Evolutionary conservation across 2,329 filamentous ascomycete genomes (phyloP).

Genomic region (Hypoxylon sp.): DNA sequence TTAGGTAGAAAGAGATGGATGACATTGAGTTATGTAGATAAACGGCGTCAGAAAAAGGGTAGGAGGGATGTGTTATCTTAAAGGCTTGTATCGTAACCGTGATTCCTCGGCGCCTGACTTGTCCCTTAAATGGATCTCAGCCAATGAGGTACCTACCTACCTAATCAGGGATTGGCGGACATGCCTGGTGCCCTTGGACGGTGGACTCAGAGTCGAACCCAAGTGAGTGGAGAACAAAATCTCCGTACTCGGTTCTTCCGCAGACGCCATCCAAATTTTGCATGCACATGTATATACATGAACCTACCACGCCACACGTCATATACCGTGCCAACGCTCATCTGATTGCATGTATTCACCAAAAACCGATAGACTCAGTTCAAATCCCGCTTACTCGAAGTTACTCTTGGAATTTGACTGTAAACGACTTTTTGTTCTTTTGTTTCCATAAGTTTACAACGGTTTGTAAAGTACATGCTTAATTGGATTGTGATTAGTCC

Average conservation of each 20-base stretch:
- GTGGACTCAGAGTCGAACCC: background rate
- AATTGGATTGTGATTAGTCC: no score
- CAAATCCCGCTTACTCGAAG: slow-evolving; percentile 2
- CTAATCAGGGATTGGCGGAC: slow-evolving; percentile 21
- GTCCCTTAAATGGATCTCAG: slow-evolving; percentile 32
- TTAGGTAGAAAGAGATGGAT: slow-evolving; percentile 22
- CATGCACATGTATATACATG: no score
- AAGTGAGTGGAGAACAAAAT: slow-evolving; percentile 8
- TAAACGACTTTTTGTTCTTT: no score
- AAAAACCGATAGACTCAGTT: background rate
- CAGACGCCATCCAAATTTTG: slow-evolving; percentile 3
- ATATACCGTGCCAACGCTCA: background rate
- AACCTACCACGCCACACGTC: no score
- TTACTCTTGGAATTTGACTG: background rate
- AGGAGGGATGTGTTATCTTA: slow-evolving; percentile 34
- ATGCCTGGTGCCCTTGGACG: background rate
- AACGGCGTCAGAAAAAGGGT: slow-evolving; percentile 22
- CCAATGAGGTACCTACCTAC: slow-evolving; percentile 42
- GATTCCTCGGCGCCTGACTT: slow-evolving; percentile 41
- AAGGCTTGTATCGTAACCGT: slow-evolving; percentile 27
- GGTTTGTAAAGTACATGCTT: no score
- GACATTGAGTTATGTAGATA: slow-evolving; percentile 10
- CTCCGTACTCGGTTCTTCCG: slow-evolving; percentile 17
- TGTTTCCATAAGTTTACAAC: no score
- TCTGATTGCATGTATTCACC: background rate